Percentiles rank a stretch among this genome's conserved stretches.
Conservation (phyloP, 345 rosid species). For the Acer campestre region DNA sequence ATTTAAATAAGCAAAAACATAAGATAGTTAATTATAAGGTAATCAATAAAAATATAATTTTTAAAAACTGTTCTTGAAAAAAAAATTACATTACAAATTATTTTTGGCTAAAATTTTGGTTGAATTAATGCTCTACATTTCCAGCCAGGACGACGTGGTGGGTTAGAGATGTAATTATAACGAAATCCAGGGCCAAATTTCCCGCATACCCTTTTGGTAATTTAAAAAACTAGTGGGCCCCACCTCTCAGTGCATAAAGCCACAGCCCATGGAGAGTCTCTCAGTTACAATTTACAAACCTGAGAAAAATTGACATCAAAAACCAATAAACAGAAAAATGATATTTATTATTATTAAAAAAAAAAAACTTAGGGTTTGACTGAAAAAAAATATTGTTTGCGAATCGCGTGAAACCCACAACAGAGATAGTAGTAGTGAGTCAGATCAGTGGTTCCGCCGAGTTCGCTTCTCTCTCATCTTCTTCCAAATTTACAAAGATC, state of each 20-base stretch:
- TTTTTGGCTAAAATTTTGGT: no score
- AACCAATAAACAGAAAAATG: not conserved
- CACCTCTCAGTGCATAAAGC: not conserved
- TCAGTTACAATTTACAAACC: not conserved
- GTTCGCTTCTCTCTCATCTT: slow-evolving; percentile 34
- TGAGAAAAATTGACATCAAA: not conserved
- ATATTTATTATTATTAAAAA: not conserved
- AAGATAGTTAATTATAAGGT: no score
- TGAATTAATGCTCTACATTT: no score
- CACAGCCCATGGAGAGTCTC: not conserved
- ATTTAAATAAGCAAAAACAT: no score
- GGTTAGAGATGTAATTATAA: slow-evolving; percentile 1
- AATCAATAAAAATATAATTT: no score
- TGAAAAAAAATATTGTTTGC: slow-evolving; percentile 26
- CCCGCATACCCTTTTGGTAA: not conserved
- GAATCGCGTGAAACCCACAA: slow-evolving; percentile 44
- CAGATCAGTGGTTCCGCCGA: slow-evolving; percentile 42
- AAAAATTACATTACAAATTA: no score
- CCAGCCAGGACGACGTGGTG: not conserved
- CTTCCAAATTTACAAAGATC: slow-evolving; percentile 40
- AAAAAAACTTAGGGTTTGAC: slow-evolving; percentile 53
- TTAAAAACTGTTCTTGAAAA: no score
- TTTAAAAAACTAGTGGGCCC: not conserved
- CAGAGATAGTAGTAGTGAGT: slow-evolving; percentile 38
- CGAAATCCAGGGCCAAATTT: not conserved